Evolutionary conservation across 805 yeast species (phyloP), one percentile per base, ranked within the genome.

Genomic region (Metschnikowia rubicola): DNA sequence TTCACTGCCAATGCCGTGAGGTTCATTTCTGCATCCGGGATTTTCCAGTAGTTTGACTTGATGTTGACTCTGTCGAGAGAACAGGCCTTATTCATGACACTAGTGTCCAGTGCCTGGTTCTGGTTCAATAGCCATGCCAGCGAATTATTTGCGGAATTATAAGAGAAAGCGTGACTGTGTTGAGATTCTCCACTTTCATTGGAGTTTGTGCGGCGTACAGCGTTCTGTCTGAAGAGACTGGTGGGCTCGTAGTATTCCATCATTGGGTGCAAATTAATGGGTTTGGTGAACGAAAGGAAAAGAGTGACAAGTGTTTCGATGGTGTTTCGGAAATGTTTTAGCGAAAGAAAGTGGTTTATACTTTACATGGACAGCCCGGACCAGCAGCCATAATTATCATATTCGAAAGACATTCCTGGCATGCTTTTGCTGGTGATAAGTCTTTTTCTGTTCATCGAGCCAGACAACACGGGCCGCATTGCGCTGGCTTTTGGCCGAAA

Each of bases 21-120:
- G 51, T 74, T 69, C 57, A 67, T 59, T 39, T 72, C 62, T 15
- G 65, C 60, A 50, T 73, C 77, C 12, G 77, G 77, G 28, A 73
- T 68, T 48, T 66, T 67, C 77, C 77, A 73, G 57, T 72, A 73
- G 54, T 69, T 71, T 30, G 75, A 70, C 50, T 67, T 66, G 49
- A 72, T 69, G 49, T 70, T 75, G 41, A 68, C 51, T 40, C 73
- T 58, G 54, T 71, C 65, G 13, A 68, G 61, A 6, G 74, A 60
- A 49, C 77, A 72, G 2, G 75, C 63, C 55, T 75, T 74, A 50
- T 66, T 65, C 40, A 76, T 54, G n/a, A 74, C 61, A 40, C 61
- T 56, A 4, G 67, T 64, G 40, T 67, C 70, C 32, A 56, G 56
- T 21, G 60, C 46, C 37, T 58, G 62, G 44, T 57, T 44, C 19